Conservation (phyloP, 495 filamentous ascomycete genomes). For the Xylaria bambusicola region DNA sequence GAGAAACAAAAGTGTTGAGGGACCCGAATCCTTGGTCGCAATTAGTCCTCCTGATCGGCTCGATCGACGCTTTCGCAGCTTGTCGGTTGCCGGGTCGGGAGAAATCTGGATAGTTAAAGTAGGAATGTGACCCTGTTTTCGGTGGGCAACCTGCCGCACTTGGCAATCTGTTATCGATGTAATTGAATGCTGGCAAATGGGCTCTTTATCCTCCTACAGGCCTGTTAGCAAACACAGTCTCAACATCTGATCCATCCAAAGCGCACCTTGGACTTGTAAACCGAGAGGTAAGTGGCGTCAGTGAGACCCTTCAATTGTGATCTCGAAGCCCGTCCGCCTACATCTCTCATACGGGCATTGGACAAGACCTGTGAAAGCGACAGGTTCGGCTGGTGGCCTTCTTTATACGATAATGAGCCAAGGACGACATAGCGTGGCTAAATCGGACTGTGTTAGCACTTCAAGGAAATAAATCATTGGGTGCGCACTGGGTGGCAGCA, state of each 20-base stretch:
- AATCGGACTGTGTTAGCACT: conserved; percentile 8
- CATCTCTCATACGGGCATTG: conserved; percentile 31
- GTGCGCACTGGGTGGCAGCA: conserved; percentile 5
- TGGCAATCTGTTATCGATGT: conserved; percentile 53
- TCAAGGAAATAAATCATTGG: neutral
- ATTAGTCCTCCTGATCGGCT: conserved; percentile 55
- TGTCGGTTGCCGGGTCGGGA: conserved; percentile 52
- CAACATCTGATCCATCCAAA: neutral
- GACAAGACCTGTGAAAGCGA: conserved; percentile 31
- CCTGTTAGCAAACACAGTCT: conserved; percentile 22
- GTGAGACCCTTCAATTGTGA: conserved; percentile 26
- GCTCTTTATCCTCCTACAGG: conserved; percentile 51
- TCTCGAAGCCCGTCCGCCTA: conserved; percentile 31
- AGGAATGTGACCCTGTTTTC: conserved; percentile 53
- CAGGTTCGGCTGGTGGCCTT: conserved; percentile 22
- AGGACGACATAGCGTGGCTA: conserved; percentile 53
- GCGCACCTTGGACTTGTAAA: conserved; percentile 57
- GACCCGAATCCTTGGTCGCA: conserved; percentile 42
- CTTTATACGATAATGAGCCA: conserved; percentile 29
- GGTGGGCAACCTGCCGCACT: conserved; percentile 53
- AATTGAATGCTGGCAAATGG: conserved; percentile 51
- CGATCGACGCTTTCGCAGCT: conserved; percentile 57
- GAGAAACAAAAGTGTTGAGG: conserved; percentile 47
- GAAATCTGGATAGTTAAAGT: conserved; percentile 54
- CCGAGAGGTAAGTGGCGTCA: conserved; percentile 50